A percentile compares a stretch with the other conserved stretches of the same genome.
Evolutionary conservation across 1,139 yeast species (phyloP).

Genomic region (Pneumocystis oryctolagi): DNA sequence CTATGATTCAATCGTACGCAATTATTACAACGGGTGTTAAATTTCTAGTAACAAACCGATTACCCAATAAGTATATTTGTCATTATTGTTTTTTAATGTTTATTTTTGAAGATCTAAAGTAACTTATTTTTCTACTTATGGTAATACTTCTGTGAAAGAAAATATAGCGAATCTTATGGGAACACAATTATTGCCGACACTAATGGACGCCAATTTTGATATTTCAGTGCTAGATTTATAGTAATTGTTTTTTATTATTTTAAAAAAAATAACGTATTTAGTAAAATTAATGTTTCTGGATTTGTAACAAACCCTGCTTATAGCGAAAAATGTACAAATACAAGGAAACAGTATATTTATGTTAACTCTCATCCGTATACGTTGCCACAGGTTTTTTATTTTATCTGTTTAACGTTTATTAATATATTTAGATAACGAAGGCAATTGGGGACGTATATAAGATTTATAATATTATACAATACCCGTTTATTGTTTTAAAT

Average conservation of each 20-base stretch:
- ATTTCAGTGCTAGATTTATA: constrained; percentile 1
- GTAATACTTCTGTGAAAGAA: constrained; percentile 22
- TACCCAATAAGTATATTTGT: neutral
- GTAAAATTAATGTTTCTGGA: constrained; percentile 36
- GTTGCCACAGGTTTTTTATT: constrained; percentile 32
- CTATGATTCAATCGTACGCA: constrained; percentile 52
- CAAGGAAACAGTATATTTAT: constrained; percentile 61
- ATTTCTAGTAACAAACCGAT: constrained; percentile 18
- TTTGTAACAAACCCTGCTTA: constrained; percentile 58
- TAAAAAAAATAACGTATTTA: constrained; percentile 15
- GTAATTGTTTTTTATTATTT: neutral
- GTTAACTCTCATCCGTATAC: constrained; percentile 64
- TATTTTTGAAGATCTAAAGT: constrained; percentile 7
- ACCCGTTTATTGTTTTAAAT: constrained; percentile 57
- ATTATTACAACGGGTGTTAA: constrained; percentile 41
- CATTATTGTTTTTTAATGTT: neutral
- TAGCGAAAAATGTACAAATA: constrained; percentile 56
- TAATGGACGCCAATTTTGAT: constrained; percentile 30
- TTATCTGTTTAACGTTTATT: neutral
- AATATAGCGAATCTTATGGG: constrained; percentile 62
- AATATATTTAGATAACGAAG: constrained; percentile 24
- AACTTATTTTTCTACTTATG: constrained; percentile 15
- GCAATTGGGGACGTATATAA: constrained; percentile 60
- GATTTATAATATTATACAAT: constrained; percentile 54
- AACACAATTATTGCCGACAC: constrained; percentile 41